A percentile compares a stretch with the other conserved stretches of the same genome.
phyloP scores from a whole-genome alignment of 768 basidiomycete species.

The Paxillus involutus region DNA sequence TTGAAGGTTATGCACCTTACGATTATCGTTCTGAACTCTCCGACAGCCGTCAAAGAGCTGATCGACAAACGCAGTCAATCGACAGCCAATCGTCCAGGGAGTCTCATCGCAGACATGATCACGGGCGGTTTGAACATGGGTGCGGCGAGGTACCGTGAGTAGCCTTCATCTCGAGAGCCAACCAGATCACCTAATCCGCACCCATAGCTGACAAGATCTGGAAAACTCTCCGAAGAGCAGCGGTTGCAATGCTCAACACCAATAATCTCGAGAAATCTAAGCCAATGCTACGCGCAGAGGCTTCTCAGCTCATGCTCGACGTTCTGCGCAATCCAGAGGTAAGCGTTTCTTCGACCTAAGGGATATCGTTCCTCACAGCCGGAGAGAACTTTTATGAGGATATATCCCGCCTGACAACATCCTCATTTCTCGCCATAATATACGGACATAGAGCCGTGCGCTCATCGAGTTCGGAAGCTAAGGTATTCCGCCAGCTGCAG shows the following conservation, averaged over 20 bases:
- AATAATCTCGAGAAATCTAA: slow-evolving; percentile 18
- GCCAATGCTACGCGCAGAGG: slow-evolving; percentile 30
- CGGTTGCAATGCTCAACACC: slow-evolving; percentile 9
- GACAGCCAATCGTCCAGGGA: slow-evolving; percentile 18
- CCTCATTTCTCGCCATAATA: background rate
- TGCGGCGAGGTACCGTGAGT: slow-evolving; percentile 5
- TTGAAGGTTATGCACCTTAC: slow-evolving; percentile 19
- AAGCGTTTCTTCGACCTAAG: background rate
- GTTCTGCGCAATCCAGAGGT: slow-evolving; percentile 27
- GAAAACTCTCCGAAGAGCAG: slow-evolving; percentile 21
- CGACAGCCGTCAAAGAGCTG: slow-evolving; percentile 18
- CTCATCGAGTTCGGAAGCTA: background rate
- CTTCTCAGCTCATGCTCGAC: slow-evolving; percentile 29
- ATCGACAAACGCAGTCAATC: slow-evolving; percentile 22
- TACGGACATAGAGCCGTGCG: slow-evolving; percentile 6
- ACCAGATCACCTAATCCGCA: background rate
- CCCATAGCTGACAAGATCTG: slow-evolving; percentile 14
- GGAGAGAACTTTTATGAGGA: background rate
- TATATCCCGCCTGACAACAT: background rate
- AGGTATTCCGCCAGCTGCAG: background rate
- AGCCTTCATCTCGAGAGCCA: background rate
- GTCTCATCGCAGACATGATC: slow-evolving; percentile 15
- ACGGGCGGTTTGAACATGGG: slow-evolving; percentile 20
- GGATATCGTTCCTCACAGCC: background rate
- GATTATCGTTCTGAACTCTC: slow-evolving; percentile 24